These are phyloP conservation scores for Saccharomycopsis fodiens DNA, from an alignment of 805 yeast species.

Conservation along the genomic window DNA sequence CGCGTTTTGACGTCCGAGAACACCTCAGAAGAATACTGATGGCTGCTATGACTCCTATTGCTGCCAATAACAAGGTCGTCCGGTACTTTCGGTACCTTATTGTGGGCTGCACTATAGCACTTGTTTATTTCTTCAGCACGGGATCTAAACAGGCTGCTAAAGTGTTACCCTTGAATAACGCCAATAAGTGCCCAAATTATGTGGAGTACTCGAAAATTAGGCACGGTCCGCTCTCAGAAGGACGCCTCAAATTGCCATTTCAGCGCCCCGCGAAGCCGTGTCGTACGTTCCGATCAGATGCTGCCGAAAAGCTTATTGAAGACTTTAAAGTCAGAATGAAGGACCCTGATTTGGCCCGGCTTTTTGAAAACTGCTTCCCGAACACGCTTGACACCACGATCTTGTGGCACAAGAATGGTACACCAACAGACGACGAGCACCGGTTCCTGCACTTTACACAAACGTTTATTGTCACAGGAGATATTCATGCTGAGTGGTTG, in stretches of 20 bases:
- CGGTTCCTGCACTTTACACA: constrained; percentile 33
- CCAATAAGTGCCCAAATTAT: constrained; percentile 49
- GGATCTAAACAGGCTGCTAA: background rate
- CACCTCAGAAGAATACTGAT: too few relatives aligned
- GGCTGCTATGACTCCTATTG: background rate
- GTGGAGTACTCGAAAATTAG: constrained; percentile 45
- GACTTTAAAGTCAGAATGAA: constrained; percentile 43
- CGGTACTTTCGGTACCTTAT: constrained; percentile 3
- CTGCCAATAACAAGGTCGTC: background rate
- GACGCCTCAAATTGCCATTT: constrained; percentile 50
- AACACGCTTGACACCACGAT: constrained; percentile 86
- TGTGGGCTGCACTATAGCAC: constrained; percentile 1
- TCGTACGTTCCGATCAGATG: constrained; percentile 59
- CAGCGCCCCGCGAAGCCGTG: constrained; percentile 72
- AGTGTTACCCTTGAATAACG: too few relatives aligned
- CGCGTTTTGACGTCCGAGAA: too few relatives aligned
- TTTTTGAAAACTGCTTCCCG: constrained; percentile 78
- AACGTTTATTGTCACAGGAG: constrained; percentile 84
- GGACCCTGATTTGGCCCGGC: constrained; percentile 61
- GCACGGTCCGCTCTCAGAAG: constrained; percentile 54
- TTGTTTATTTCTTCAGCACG: background rate
- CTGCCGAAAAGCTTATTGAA: constrained; percentile 52
- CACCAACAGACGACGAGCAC: constrained; percentile 1
- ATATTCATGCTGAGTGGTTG: constrained; percentile 90
- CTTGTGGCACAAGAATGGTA: constrained; percentile 48